Evolutionary conservation across 345 rosid genomes (phyloP).

Genomic region (Citrus medica): DNA sequence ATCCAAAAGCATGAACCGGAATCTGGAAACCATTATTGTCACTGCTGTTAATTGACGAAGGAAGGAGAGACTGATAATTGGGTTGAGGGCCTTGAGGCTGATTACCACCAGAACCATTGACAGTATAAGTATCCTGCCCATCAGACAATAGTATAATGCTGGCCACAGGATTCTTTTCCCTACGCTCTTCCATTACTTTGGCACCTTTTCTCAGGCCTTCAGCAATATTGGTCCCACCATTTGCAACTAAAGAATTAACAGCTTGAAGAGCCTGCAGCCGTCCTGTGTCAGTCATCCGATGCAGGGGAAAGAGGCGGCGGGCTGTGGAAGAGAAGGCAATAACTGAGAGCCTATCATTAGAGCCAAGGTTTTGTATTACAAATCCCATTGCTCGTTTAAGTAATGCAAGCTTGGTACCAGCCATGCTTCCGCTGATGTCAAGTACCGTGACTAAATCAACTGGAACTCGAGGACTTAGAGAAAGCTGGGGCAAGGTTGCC

Average conservation of each 20-base stretch:
- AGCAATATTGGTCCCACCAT: conserved; percentile 95
- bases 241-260: conserved; percentile 85
- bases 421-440: conserved; percentile 98
- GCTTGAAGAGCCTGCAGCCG: conserved; percentile 81
- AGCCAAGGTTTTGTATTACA: conserved; percentile 93
- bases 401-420: conserved; percentile 93
- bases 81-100: conserved; percentile 35
- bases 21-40: conserved; percentile 59
- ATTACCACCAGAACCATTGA: conserved; percentile 30
- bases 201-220: conserved; percentile 94
- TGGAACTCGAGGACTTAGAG: conserved; percentile 62
- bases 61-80: conserved; percentile 61
- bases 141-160: conserved; percentile 90
- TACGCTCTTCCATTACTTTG: conserved; percentile 83
- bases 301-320: conserved; percentile 79
- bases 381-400: conserved; percentile 99
- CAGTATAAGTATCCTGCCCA: conserved; percentile 82
- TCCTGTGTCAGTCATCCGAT: conserved; percentile 77
- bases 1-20: conserved; percentile 92
- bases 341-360: conserved; percentile 87
- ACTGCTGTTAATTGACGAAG: conserved; percentile 51
- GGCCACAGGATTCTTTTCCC: conserved; percentile 79
- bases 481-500: conserved; percentile 32
- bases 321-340: conserved; percentile 97
- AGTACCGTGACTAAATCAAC: conserved; percentile 90